Evolutionary conservation across 148 eudicot genomes (phyloP), one percentile per base, ranked within the genome.

Genomic region (Cornus florida): DNA sequence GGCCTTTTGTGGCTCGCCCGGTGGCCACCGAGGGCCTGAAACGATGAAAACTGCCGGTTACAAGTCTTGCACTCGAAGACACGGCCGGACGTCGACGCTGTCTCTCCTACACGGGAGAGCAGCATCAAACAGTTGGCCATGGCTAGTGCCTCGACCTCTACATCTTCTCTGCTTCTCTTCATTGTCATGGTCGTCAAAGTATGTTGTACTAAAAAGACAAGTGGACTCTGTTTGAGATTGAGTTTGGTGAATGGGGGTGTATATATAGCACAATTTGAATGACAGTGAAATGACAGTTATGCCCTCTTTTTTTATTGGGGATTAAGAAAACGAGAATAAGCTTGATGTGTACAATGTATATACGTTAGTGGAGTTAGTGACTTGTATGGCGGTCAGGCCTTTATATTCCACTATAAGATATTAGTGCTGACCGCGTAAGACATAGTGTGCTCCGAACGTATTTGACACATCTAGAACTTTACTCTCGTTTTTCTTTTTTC

Each of bases 21-120:
- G 84, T 91, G 95, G 38, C 95, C 95, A 3, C 95, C 95, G 3
- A 91, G 77, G 1, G 95, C 95, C 24, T 91, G 92, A 48, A 91
- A 91, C 2, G 95, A 86, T 10, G 82, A 22, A 39, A 91, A 91
- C 32, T 79, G 76, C 6, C 80, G 75, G 38, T 80, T 82, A 43
- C 94, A 91, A 0, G 92, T 88, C 72, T 91, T 91, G 75, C 94
- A 89, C 22, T 76, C 5, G 84, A 83, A 91, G 9, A 76, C 73
- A 10, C 87, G 79, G 20, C 68, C 32, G 3, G 59, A 2, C 10
- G 38, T 2, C 5, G 11, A 19, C 14, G 43, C 28, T 1, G 19
- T 12, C 28, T 65, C 62, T 23, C 83, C 83, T 4, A 74, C 53
- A 12, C 77, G 64, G 5, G 82, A 62, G 65, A 80, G 66, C 9